Evolutionary conservation across 768 basidiomycete genomes (phyloP).

Genomic region (Rhodocollybia butyracea): DNA sequence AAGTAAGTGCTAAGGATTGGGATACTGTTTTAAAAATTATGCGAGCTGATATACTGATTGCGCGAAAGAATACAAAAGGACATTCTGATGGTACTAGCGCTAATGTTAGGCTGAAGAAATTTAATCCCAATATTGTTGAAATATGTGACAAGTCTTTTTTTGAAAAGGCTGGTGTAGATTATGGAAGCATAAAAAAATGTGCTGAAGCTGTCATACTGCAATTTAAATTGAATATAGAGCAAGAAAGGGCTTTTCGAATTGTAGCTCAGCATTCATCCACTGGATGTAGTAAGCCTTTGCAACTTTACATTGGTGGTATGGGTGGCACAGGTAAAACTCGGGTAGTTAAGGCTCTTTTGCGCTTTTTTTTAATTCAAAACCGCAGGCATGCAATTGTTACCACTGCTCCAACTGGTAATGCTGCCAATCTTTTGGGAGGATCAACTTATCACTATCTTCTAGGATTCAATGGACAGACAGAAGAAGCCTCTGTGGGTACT

Average conservation of each 20-base stretch:
- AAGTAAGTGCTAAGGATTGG: neutral
- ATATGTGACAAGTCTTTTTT: constrained; percentile 22
- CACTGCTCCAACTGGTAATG: constrained; percentile 21
- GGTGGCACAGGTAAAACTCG: constrained; percentile 32
- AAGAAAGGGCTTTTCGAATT: constrained; percentile 27
- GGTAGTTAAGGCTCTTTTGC: constrained; percentile 24
- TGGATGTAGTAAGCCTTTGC: constrained; percentile 15
- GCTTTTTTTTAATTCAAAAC: constrained; percentile 16
- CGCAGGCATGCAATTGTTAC: constrained; percentile 12
- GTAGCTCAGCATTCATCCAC: constrained; percentile 23
- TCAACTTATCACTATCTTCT: constrained; percentile 24
- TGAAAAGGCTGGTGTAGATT: too few species aligned
- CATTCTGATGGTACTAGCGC: too few species aligned
- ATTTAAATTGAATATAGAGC: constrained; percentile 25
- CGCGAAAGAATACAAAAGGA: neutral
- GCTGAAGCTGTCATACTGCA: constrained; percentile 8
- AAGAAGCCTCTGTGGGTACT: neutral
- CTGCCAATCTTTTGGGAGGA: constrained; percentile 19
- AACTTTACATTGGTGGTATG: constrained; percentile 31
- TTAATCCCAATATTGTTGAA: constrained; percentile 12
- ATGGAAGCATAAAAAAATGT: neutral
- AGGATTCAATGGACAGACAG: constrained; percentile 11
- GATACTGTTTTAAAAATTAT: neutral
- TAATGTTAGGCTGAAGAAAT: neutral
- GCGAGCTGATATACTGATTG: neutral